Evolutionary conservation across 257 asterid genomes (phyloP), one percentile per base, ranked within the genome.

Genomic region (Ehretia macrophylla): DNA sequence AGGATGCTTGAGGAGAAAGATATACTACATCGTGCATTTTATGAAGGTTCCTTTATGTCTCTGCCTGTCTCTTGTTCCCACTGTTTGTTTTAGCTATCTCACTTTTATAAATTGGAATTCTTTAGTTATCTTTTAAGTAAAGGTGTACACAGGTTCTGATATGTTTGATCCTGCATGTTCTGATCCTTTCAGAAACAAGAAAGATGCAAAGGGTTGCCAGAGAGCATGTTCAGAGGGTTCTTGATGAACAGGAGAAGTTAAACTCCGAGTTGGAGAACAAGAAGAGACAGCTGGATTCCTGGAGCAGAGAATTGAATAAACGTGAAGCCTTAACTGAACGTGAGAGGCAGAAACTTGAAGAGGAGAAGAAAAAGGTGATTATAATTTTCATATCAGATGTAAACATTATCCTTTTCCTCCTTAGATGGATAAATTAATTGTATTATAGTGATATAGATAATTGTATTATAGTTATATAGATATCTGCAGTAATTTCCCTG

Each of bases 1-100:
- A 79, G 89, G 81, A 75, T 87, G 94, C 87, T 87, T 58, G 85
- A 77, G 71, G 96, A 88, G 89, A 91, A 88, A 74, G 96, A 88
- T 52, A 74, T 65, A 20, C 85, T 85, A 55, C 90, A 88, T 75
- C 96, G 83, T 51, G 55, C 78, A 65, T 88, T 85, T 63, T 63
- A 45, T 73, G 98, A 91, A 81, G 98, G 98, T 68, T 11, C 68
- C 51, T 60, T 45, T 61, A 40, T 39, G 58, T 44, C 60, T 68
- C 51, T 35, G n/a, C 27, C 51, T 53, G 13, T 52, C 44, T 56
- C 14, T 47, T 44, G 12, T n/a, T 14, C 16, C 10, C 46, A n/a
- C n/a, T 14, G 5, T 4, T 32, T 13, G 23, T 27, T 27, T 27
- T 6, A 3, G 6, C 6, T 27, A 27, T 27, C 35, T 27, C 4